A percentile compares a stretch with the other conserved stretches of the same genome.
phyloP scores from a whole-genome alignment of 495 filamentous ascomycete species.

The Podospora bellae-mahoneyi region DNA sequence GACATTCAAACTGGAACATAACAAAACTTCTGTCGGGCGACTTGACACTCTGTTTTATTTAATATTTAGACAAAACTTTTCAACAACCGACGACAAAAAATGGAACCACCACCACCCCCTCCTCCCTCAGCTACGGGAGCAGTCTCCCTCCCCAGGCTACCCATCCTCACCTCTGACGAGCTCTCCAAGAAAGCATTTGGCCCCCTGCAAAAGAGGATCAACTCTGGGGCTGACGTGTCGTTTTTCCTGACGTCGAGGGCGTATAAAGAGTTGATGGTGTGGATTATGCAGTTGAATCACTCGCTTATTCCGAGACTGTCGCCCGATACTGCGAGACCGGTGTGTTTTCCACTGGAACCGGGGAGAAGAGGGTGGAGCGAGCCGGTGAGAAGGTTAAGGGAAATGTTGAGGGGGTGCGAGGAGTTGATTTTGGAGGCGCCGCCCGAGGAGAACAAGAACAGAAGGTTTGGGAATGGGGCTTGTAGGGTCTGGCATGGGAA shows the following conservation, averaged over 20 bases:
- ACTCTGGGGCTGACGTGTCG: constrained; percentile 73
- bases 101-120: constrained; percentile 8
- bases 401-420: constrained; percentile 58
- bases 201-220: constrained; percentile 69
- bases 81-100: neutral
- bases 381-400: constrained; percentile 60
- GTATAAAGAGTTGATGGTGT: constrained; percentile 80
- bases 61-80: too few relatives aligned
- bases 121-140: neutral
- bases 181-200: constrained; percentile 43
- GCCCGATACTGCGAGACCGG: constrained; percentile 30
- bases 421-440: constrained; percentile 72
- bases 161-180: constrained; percentile 32
- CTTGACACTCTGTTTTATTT: too few relatives aligned
- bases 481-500: constrained; percentile 79
- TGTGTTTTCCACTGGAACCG: neutral
- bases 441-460: constrained; percentile 69
- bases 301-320: constrained; percentile 65
- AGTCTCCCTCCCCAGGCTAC: constrained; percentile 29
- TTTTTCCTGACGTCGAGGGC: constrained; percentile 73
- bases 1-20: neutral
- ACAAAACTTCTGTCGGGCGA: neutral
- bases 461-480: constrained; percentile 86
- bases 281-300: constrained; percentile 83
- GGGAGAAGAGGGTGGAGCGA: constrained; percentile 27